Percentiles rank a stretch among this genome's conserved stretches.
Evolutionary conservation across 371 early-diverging fungal species (phyloP).

Genomic region (Mucor circinelloides): DNA sequence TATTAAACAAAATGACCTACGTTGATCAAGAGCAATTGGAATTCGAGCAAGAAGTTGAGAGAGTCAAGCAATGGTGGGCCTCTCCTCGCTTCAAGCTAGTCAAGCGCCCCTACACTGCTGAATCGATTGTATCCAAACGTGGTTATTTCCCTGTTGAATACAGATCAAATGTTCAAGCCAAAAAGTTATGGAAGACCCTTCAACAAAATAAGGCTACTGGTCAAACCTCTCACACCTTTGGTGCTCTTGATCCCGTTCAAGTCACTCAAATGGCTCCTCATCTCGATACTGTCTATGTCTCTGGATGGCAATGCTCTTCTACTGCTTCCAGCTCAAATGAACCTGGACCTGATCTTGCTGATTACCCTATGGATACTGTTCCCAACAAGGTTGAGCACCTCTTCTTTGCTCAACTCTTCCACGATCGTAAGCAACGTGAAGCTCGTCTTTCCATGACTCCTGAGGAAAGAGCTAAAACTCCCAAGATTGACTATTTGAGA

Average conservation of each 20-base stretch:
- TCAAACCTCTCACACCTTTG: conserved; percentile 93
- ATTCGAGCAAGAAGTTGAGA: conserved; percentile 79
- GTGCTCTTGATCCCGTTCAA: conserved; percentile 93
- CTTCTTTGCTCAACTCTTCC: conserved; percentile 97
- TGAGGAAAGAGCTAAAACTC: conserved; percentile 71
- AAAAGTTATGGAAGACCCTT: conserved; percentile 91
- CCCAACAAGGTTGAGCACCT: conserved; percentile 99
- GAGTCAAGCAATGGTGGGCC: conserved; percentile 91
- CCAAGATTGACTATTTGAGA: conserved; percentile 88
- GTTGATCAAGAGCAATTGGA: conserved; percentile 62
- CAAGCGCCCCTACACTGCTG: conserved; percentile 92
- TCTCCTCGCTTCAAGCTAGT: conserved; percentile 81
- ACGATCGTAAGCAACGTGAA: conserved; percentile 96
- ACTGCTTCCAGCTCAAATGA: conserved; percentile 97
- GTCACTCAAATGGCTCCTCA: conserved; percentile 98
- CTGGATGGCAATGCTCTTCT: conserved; percentile 98
- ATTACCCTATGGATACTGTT: conserved; percentile 98
- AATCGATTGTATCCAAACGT: conserved; percentile 89
- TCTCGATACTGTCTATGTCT: conserved; percentile 97
- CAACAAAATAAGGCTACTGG: conserved; percentile 75
- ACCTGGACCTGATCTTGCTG: conserved; percentile 98
- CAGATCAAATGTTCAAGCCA: conserved; percentile 86
- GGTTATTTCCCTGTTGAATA: conserved; percentile 79
- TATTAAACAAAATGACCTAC: conserved; percentile 16
- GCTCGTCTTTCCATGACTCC: conserved; percentile 75